These are phyloP conservation scores for Lachancea lanzarotensis DNA, from an alignment of 805 yeast species.

Conservation along the genomic window DNA sequence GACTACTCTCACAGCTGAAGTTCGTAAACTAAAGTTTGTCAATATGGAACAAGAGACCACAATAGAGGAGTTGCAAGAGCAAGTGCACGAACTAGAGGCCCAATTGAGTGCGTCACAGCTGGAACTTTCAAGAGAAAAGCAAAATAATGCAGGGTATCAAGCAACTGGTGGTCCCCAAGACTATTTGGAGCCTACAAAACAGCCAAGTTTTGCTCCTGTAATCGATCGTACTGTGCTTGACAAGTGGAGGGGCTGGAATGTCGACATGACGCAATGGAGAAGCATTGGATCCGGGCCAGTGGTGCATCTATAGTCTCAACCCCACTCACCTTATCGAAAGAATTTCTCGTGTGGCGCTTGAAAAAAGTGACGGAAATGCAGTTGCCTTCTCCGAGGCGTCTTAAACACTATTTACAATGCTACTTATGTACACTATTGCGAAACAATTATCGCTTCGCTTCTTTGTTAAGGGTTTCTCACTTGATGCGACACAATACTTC, in stretches of 20 bases:
- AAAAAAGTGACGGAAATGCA: not conserved
- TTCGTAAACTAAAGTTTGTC: slow-evolving; percentile 29
- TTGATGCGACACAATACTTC: slow-evolving; percentile 75
- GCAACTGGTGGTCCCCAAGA: too few relatives aligned
- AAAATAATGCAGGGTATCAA: not conserved
- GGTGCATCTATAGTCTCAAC: slow-evolving; percentile 43
- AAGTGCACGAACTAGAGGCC: slow-evolving; percentile 31
- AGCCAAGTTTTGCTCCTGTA: not conserved
- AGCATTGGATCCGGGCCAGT: slow-evolving; percentile 60
- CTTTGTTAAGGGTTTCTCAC: slow-evolving; percentile 3
- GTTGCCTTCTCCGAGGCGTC: not conserved
- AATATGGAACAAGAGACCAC: slow-evolving; percentile 32
- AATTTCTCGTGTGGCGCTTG: not conserved
- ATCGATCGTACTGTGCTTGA: slow-evolving; percentile 48
- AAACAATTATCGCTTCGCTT: too few relatives aligned
- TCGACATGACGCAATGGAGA: slow-evolving; percentile 83
- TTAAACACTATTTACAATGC: not conserved
- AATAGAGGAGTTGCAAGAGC: slow-evolving; percentile 33
- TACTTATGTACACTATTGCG: slow-evolving; percentile 3
- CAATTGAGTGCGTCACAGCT: slow-evolving; percentile 19
- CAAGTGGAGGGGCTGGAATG: slow-evolving; percentile 79
- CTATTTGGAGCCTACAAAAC: not conserved
- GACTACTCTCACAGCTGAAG: slow-evolving; percentile 32
- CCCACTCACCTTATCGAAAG: too few relatives aligned
- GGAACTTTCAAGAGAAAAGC: slow-evolving; percentile 16